phyloP scores from a whole-genome alignment of 768 basidiomycete genomes.

The Sistotremastrum suecicum region DNA sequence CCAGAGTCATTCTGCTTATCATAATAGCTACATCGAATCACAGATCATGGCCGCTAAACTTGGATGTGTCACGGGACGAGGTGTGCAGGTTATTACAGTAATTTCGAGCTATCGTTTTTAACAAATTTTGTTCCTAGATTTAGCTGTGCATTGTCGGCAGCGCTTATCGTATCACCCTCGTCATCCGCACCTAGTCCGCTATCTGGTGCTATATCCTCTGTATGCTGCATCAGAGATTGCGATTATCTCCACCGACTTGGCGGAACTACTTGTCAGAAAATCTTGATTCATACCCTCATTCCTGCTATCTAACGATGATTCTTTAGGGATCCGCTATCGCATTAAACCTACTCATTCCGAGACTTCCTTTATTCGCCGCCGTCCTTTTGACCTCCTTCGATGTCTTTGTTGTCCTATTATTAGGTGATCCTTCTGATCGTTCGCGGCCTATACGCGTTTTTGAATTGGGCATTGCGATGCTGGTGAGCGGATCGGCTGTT shows the following conservation, averaged over 20 bases:
- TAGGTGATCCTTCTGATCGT: slow-evolving; percentile 2
- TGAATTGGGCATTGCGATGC: slow-evolving; percentile 3
- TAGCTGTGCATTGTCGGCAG: slow-evolving; percentile 34
- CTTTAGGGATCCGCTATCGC: slow-evolving; percentile 35
- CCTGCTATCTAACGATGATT: no score
- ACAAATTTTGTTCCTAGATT: slow-evolving; percentile 16
- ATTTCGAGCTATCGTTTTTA: no score
- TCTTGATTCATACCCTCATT: no score
- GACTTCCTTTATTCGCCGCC: slow-evolving; percentile 31
- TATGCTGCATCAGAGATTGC: slow-evolving; percentile 33
- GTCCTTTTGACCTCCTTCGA: slow-evolving; percentile 36
- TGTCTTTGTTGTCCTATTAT: slow-evolving; percentile 25
- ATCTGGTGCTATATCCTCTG: slow-evolving; percentile 30
- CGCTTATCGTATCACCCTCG: slow-evolving; percentile 29
- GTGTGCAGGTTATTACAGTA: slow-evolving; percentile 1
- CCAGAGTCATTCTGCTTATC: neutral
- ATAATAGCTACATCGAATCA: neutral
- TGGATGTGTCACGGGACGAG: slow-evolving; percentile 20
- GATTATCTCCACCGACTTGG: slow-evolving; percentile 43
- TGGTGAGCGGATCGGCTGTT: neutral
- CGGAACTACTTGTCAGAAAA: slow-evolving; percentile 32
- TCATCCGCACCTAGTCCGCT: slow-evolving; percentile 23
- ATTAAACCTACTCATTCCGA: slow-evolving; percentile 35
- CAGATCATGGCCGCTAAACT: slow-evolving; percentile 28
- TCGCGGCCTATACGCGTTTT: slow-evolving; percentile 3